Percentiles rank a stretch among this genome's conserved stretches.
These are phyloP conservation scores for Backusella westeae DNA, from an alignment of 192 early-diverging fungal genomes.

Conservation along the genomic window DNA sequence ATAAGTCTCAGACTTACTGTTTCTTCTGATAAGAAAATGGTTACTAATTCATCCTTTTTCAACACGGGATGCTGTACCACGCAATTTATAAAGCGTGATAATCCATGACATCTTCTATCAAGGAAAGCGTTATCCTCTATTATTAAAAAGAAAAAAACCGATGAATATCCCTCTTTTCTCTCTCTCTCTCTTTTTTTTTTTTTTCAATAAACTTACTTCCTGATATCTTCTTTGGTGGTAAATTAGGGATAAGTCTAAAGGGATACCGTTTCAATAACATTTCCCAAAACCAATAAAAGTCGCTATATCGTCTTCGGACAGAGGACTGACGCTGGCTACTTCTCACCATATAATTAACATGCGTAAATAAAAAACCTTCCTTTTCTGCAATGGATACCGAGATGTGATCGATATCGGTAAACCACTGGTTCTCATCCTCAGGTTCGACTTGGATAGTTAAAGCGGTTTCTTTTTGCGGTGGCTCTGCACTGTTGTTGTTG, in stretches of 20 bases:
- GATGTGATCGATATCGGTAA: conserved; percentile 53
- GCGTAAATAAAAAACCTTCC: conserved; percentile 69
- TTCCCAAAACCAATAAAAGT: conserved; percentile 89
- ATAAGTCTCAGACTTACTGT: conserved; percentile 38
- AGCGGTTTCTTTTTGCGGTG: not conserved
- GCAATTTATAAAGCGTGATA: conserved; percentile 68
- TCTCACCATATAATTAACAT: conserved; percentile 84
- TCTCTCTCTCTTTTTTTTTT: not conserved
- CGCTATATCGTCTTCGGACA: conserved; percentile 85
- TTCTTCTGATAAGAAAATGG: conserved; percentile 65
- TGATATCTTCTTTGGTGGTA: conserved; percentile 88
- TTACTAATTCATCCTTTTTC: conserved; percentile 56
- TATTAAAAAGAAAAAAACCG: conserved; percentile 35
- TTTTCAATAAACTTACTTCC: conserved; percentile 20
- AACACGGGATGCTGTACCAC: conserved; percentile 73
- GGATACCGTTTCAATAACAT: conserved; percentile 77
- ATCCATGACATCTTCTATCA: conserved; percentile 64
- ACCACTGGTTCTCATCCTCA: conserved; percentile 39
- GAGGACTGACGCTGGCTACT: conserved; percentile 51
- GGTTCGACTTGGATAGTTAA: not conserved
- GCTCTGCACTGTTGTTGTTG: not conserved
- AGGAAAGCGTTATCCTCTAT: conserved; percentile 55
- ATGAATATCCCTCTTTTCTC: not conserved
- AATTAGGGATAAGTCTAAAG: conserved; percentile 72
- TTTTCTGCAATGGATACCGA: conserved; percentile 49